Percentiles rank a stretch among this genome's conserved stretches.
These are phyloP conservation scores for Teratosphaeria viscida DNA, from an alignment of 2,329 filamentous ascomycete species.

Conservation along the genomic window DNA sequence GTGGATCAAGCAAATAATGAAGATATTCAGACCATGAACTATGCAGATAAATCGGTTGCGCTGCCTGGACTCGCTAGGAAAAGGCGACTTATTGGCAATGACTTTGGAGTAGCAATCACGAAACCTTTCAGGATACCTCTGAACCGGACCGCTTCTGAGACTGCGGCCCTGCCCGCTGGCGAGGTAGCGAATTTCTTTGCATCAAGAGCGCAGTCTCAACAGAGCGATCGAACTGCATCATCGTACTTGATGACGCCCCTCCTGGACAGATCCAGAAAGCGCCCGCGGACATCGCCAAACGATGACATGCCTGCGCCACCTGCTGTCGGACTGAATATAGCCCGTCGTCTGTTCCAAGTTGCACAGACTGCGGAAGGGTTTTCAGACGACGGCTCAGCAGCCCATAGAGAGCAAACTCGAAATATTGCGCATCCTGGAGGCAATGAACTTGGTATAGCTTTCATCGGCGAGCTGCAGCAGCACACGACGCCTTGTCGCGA, in stretches of 20 bases:
- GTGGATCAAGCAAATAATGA: background rate
- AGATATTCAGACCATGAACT: background rate
- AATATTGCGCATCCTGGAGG: background rate
- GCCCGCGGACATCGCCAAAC: background rate
- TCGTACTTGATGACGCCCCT: slow-evolving; percentile 15
- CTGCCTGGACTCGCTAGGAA: background rate
- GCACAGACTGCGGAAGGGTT: background rate
- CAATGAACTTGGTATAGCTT: background rate
- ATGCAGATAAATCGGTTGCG: background rate
- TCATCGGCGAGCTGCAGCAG: background rate
- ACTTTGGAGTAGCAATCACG: background rate
- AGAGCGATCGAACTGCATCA: slow-evolving; percentile 8
- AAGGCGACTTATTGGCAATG: background rate
- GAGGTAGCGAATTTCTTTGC: background rate
- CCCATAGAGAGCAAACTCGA: slow-evolving; percentile 1
- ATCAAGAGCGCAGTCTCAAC: background rate
- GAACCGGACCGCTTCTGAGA: background rate
- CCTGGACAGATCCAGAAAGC: slow-evolving; percentile 1
- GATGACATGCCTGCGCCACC: background rate
- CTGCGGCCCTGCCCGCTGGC: background rate
- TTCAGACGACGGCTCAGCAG: background rate
- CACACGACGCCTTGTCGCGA: background rate
- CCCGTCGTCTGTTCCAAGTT: background rate
- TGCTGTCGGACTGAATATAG: background rate
- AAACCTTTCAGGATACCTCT: slow-evolving; percentile 5